These are phyloP conservation scores for Alternaria ethzedia DNA, from an alignment of 2,329 filamentous ascomycete species.

Conservation along the genomic window DNA sequence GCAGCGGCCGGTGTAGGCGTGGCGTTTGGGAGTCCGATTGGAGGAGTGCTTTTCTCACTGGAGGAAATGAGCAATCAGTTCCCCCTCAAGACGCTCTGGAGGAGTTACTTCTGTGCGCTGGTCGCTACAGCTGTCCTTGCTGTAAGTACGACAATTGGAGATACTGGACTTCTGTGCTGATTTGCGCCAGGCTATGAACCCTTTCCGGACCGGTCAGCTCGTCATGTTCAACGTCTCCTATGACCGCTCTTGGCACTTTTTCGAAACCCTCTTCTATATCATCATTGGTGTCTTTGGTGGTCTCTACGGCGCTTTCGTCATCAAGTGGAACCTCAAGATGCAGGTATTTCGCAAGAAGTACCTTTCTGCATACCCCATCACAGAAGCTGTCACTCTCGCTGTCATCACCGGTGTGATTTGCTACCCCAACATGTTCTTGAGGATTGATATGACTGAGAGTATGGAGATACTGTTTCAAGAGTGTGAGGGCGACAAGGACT, in stretches of 20 bases:
- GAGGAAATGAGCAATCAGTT: conserved; percentile 99
- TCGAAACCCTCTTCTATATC: conserved; percentile 91
- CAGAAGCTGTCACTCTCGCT: conserved; percentile 85
- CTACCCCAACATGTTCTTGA: conserved; percentile 92
- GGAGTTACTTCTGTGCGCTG: conserved; percentile 96
- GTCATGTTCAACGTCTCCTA: conserved; percentile 99
- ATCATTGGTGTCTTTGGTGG: conserved; percentile 92
- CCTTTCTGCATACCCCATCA: conserved; percentile 79
- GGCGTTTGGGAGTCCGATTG: conserved; percentile 96
- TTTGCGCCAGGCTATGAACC: conserved; percentile 78
- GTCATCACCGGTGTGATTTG: conserved; percentile 87
- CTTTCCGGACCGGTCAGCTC: conserved; percentile 92
- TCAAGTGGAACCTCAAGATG: conserved; percentile 93
- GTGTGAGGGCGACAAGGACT: conserved; percentile 87
- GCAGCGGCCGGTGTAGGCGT: conserved; percentile 95
- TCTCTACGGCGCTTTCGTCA: conserved; percentile 93
- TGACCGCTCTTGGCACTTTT: conserved; percentile 96
- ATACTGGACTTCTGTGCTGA: background rate
- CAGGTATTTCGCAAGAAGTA: conserved; percentile 96
- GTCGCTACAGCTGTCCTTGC: conserved; percentile 92
- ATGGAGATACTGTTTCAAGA: conserved; percentile 98
- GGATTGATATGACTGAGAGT: conserved; percentile 99
- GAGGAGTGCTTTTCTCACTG: conserved; percentile 92
- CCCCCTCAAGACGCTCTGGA: conserved; percentile 95
- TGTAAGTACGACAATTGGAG: conserved; percentile 45